These are phyloP conservation scores for Trypanosoma scelopori DNA, from an alignment of 208 protist species.

Conservation along the genomic window DNA sequence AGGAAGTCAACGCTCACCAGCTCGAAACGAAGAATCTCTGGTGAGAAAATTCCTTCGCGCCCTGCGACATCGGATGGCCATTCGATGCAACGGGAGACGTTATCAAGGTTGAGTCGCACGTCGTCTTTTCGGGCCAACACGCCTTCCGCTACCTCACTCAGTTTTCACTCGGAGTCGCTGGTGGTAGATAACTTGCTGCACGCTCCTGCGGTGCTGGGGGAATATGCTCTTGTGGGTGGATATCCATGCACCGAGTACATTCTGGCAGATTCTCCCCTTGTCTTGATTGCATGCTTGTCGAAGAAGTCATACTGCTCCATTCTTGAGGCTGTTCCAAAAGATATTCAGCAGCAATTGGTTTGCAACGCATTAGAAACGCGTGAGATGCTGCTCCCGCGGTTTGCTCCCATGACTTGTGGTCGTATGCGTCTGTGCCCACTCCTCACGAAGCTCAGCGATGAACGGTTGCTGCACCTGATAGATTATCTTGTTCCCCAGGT, in stretches of 20 bases:
- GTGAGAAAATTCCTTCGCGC: neutral
- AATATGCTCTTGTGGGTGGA: constrained; percentile 56
- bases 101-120: neutral
- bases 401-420: constrained; percentile 49
- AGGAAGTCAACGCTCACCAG: neutral
- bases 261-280: constrained; percentile 41
- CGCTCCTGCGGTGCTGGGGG: constrained; percentile 63
- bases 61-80: neutral
- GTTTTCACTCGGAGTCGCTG: neutral
- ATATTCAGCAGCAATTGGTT: constrained; percentile 48
- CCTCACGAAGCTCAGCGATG: constrained; percentile 40
- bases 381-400: constrained; percentile 59
- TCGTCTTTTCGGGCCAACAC: neutral
- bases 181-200: constrained; percentile 21
- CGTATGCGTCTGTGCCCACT: constrained; percentile 74
- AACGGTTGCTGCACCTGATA: constrained; percentile 54
- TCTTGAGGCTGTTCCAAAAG: constrained; percentile 30
- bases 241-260: constrained; percentile 56
- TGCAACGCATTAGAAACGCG: constrained; percentile 46
- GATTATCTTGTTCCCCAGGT: constrained; percentile 61
- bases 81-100: neutral
- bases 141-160: neutral
- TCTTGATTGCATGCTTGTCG: constrained; percentile 40
- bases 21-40: neutral
- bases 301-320: constrained; percentile 49